phyloP scores from a whole-genome alignment of 371 early-diverging fungal genomes.

The Fennellomyces sp. region DNA sequence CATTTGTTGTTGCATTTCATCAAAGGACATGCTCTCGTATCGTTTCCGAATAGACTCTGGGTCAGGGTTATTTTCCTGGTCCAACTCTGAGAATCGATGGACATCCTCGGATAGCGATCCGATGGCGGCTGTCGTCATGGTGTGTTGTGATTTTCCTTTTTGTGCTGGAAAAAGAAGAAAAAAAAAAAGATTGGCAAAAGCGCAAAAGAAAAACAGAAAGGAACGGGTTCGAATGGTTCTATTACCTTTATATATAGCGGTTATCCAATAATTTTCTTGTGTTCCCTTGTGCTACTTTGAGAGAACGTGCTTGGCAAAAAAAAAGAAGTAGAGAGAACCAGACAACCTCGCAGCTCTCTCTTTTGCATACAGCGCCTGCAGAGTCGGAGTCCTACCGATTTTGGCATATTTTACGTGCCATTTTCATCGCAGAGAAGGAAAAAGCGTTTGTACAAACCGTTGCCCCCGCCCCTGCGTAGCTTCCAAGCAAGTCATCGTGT shows the following conservation, averaged over 20 bases:
- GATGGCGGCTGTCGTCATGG: background rate
- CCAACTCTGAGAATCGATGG: background rate
- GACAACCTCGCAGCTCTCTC: too few species aligned
- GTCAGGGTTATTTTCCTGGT: background rate
- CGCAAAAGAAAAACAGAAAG: background rate
- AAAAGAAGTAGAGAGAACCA: too few species aligned
- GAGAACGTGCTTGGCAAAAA: slow-evolving; percentile 5
- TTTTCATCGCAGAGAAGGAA: too few species aligned
- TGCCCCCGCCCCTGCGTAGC: too few species aligned
- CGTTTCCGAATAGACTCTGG: slow-evolving; percentile 25
- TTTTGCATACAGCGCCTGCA: too few species aligned
- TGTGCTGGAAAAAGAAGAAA: background rate
- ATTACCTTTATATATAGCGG: background rate
- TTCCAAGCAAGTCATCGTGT: too few species aligned
- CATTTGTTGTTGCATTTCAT: slow-evolving; percentile 41
- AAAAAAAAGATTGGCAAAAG: slow-evolving; percentile 4
- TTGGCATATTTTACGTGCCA: too few species aligned
- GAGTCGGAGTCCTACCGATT: too few species aligned
- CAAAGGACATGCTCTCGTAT: slow-evolving; percentile 48
- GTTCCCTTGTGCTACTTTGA: background rate
- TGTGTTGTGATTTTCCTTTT: background rate
- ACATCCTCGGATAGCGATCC: slow-evolving; percentile 3
- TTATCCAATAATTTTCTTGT: slow-evolving; percentile 1
- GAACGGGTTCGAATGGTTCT: background rate
- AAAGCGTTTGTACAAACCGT: too few species aligned